phyloP scores from a whole-genome alignment of 1,139 yeast genomes.

The Suhomyces chickasaworum region DNA sequence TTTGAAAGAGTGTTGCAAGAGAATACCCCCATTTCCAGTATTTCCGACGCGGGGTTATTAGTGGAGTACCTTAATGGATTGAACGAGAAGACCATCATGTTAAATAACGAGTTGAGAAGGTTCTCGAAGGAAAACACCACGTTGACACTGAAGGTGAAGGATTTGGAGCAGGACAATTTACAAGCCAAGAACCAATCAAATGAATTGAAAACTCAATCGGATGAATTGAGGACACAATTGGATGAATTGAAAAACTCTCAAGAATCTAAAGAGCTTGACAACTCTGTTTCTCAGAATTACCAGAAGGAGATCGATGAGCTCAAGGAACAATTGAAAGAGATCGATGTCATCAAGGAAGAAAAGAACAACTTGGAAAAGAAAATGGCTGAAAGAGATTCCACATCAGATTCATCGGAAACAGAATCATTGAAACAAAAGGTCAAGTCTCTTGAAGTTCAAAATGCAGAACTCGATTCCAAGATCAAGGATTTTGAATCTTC shows the following conservation, averaged over 20 bases:
- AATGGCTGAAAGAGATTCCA: constrained; percentile 2
- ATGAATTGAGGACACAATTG: constrained; percentile 12
- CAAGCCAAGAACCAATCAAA: neutral
- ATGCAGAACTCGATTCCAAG: neutral
- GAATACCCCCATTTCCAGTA: constrained; percentile 75
- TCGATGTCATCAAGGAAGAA: constrained; percentile 1
- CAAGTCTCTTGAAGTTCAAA: neutral
- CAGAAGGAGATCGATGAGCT: constrained; percentile 13
- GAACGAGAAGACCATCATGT: constrained; percentile 59
- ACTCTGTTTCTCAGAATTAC: constrained; percentile 16
- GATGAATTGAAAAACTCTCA: constrained; percentile 24
- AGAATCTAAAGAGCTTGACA: constrained; percentile 12
- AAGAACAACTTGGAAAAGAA: constrained; percentile 8
- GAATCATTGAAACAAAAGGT: neutral
- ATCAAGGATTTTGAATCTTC: constrained; percentile 10
- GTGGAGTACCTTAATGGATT: constrained; percentile 71
- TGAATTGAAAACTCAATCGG: neutral
- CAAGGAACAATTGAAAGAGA: neutral
- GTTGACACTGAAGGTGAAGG: constrained; percentile 13
- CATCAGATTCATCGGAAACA: neutral
- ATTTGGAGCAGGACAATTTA: constrained; percentile 9
- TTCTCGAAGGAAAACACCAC: constrained; percentile 20
- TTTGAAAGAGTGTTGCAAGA: constrained; percentile 78
- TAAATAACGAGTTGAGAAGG: constrained; percentile 52
- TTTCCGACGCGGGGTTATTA: constrained; percentile 69